A percentile compares a stretch with the other conserved stretches of the same genome.
These are phyloP conservation scores for Microbotryum violaceum DNA, from an alignment of 1,284 basidiomycete species.

Conservation along the genomic window DNA sequence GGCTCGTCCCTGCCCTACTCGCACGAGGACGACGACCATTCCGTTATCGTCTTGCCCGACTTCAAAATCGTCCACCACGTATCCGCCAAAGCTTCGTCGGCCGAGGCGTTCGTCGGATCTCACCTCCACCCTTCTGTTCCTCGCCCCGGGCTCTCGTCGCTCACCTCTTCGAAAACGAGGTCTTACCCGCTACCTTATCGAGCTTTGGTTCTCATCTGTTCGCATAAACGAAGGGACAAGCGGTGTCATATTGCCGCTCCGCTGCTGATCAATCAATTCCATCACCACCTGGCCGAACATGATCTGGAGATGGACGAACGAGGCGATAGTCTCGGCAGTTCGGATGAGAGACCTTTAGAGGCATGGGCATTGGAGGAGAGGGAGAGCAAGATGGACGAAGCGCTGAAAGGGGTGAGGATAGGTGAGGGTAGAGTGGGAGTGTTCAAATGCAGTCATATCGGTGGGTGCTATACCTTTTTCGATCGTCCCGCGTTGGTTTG, in stretches of 20 bases:
- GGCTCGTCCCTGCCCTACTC: constrained; percentile 58
- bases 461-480: constrained; percentile 2
- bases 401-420: constrained; percentile 44
- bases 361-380: constrained; percentile 46
- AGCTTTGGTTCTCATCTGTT: constrained; percentile 74
- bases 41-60: constrained; percentile 80
- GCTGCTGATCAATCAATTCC: constrained; percentile 54
- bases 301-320: constrained; percentile 70
- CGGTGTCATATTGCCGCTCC: constrained; percentile 78
- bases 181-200: constrained; percentile 54
- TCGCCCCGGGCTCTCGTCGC: neutral
- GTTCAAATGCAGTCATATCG: constrained; percentile 71
- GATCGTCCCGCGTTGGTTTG: too few species aligned
- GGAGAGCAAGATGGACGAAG: constrained; percentile 47
- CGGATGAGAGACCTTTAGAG: constrained; percentile 45
- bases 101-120: constrained; percentile 21
- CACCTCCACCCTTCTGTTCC: constrained; percentile 44
- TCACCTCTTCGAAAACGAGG: constrained; percentile 33
- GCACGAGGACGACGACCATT: constrained; percentile 53
- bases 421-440: constrained; percentile 59
- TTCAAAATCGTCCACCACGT: constrained; percentile 54
- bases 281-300: constrained; percentile 49
- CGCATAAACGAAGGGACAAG: constrained; percentile 83
- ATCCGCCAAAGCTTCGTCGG: neutral
- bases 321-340: constrained; percentile 55